phyloP scores from a whole-genome alignment of 225 moss, liverwort and hornwort species.

The Thuidium tamariscinum region DNA sequence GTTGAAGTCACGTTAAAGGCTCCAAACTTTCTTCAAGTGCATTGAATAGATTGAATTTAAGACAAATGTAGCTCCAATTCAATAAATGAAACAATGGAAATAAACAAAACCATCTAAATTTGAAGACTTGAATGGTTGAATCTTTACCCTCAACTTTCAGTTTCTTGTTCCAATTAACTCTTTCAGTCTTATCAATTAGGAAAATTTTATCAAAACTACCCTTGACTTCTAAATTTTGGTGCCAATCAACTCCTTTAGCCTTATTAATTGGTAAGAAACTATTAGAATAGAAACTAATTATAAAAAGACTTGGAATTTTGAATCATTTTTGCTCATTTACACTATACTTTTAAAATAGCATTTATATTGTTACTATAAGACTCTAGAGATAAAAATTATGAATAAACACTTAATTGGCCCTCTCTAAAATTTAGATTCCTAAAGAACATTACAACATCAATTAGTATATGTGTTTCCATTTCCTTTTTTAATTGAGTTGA shows the following conservation, averaged over 20 bases:
- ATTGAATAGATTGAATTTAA: not conserved
- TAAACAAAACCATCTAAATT: not conserved
- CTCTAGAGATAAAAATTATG: not conserved
- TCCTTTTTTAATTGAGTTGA: not conserved
- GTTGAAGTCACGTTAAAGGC: no score
- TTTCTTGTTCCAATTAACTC: not conserved
- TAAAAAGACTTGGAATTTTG: not conserved
- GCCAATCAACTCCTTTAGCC: not conserved
- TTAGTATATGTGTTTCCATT: not conserved
- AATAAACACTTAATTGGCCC: accelerated
- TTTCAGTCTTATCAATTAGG: not conserved
- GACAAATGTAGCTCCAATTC: not conserved
- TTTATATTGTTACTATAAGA: not conserved
- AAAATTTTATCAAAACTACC: no score
- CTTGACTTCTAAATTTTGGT: no score
- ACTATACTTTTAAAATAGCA: not conserved
- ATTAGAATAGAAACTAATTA: accelerated
- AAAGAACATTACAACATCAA: not conserved
- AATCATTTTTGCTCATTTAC: not conserved
- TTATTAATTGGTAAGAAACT: not conserved
- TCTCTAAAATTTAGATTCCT: not conserved
- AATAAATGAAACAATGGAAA: not conserved
- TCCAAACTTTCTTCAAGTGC: no score
- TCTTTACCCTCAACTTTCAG: not conserved
- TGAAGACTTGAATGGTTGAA: not conserved